Percentiles rank a stretch among this genome's conserved stretches.
Conservation (phyloP, 2,329 filamentous ascomycete species). For the Aspergillus sp. region DNA sequence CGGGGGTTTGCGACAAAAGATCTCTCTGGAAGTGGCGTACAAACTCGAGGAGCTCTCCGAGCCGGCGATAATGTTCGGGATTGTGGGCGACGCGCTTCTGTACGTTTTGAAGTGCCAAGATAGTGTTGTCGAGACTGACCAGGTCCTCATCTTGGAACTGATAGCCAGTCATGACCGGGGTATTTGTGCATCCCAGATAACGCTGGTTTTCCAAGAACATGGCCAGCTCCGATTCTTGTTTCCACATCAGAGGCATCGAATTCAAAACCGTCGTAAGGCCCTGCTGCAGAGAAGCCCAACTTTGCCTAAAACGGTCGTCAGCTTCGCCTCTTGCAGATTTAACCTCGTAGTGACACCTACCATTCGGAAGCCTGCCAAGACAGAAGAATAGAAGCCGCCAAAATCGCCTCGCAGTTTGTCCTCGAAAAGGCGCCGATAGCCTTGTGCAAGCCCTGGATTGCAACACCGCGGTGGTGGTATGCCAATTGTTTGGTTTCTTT, state of each 20-base stretch:
- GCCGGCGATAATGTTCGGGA: constrained; percentile 66
- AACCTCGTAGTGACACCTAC: constrained; percentile 55
- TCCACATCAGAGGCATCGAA: constrained; percentile 82
- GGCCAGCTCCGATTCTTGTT: constrained; percentile 72
- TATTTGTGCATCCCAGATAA: constrained; percentile 35
- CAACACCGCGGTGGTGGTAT: constrained; percentile 82
- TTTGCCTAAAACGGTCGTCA: constrained; percentile 62
- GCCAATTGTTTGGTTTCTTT: constrained; percentile 82
- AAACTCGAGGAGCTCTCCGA: constrained; percentile 70
- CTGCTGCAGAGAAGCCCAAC: constrained; percentile 90
- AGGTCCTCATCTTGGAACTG: constrained; percentile 63
- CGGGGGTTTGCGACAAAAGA: constrained; percentile 67
- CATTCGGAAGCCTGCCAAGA: constrained; percentile 97
- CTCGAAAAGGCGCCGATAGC: constrained; percentile 82
- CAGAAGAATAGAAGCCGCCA: constrained; percentile 86
- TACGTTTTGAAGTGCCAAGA: constrained; percentile 58
- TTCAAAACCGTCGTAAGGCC: constrained; percentile 87
- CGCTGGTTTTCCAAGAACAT: constrained; percentile 43
- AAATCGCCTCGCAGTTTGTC: constrained; percentile 83
- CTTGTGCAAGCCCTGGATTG: constrained; percentile 82
- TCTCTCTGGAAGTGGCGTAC: constrained; percentile 71
- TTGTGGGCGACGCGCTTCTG: constrained; percentile 68
- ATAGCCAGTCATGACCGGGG: constrained; percentile 33
- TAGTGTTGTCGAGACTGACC: constrained; percentile 64
- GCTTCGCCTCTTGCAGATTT: constrained; percentile 8